A percentile compares a stretch with the other conserved stretches of the same genome.
Evolutionary conservation across 192 early-diverging fungal species (phyloP).

Genomic region (Coemansia sp.): DNA sequence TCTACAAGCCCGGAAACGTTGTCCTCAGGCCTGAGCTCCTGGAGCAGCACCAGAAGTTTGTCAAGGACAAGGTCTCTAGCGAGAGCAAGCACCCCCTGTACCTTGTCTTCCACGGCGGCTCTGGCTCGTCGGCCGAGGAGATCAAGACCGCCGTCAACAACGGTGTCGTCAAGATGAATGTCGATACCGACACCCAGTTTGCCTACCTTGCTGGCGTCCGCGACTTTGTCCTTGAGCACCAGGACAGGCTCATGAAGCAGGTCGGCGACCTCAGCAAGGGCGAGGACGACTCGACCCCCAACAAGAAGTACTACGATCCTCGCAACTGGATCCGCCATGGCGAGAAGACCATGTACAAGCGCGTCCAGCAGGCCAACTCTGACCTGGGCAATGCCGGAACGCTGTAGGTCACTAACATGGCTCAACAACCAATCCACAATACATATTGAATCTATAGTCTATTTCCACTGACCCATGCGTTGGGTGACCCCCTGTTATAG

Average conservation of each 20-base stretch:
- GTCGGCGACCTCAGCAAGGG: constrained; percentile 93
- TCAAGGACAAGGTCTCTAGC: constrained; percentile 64
- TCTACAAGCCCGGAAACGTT: constrained; percentile 96
- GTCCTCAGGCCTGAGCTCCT: constrained; percentile 90
- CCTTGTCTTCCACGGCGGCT: constrained; percentile 99
- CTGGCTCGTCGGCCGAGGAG: constrained; percentile 77
- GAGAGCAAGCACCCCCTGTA: constrained; percentile 69
- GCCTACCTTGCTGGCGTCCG: constrained; percentile 88
- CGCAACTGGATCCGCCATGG: constrained; percentile 88
- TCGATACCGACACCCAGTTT: constrained; percentile 98
- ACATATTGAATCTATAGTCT: too few species aligned
- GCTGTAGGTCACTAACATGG: too few species aligned
- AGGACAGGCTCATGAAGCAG: constrained; percentile 85
- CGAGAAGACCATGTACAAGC: constrained; percentile 84
- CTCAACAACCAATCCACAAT: too few species aligned
- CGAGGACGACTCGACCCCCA: constrained; percentile 78
- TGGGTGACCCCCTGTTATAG: too few species aligned
- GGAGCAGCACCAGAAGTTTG: constrained; percentile 83
- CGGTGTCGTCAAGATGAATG: constrained; percentile 99
- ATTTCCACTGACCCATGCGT: too few species aligned
- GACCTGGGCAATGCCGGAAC: constrained; percentile 73
- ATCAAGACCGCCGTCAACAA: constrained; percentile 75
- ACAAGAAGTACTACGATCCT: constrained; percentile 99
- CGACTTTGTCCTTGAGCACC: constrained; percentile 84
- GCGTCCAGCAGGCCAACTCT: constrained; percentile 75